Evolutionary conservation across 805 yeast genomes (phyloP), one percentile per base, ranked within the genome.

Genomic region (Barnettozyma vustinii): DNA sequence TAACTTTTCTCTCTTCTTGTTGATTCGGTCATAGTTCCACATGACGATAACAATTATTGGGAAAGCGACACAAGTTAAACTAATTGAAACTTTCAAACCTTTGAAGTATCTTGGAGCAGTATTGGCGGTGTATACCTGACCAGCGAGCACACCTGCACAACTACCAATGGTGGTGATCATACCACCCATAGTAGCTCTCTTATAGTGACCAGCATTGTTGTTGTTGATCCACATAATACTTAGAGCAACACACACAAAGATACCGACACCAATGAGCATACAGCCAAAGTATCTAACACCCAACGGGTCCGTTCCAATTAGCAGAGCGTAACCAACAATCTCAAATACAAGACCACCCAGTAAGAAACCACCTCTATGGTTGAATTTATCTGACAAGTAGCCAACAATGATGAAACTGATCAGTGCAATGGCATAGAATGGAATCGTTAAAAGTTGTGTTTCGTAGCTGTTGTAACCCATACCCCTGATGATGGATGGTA

Each of bases 401-500:
- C 67, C 68, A 27, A 62, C 67, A 9, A 53, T 40, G 12, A 70
- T 54, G 30, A 68, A 62, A 27, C 62, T 56, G 4, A 65, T 48
- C 5, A 69, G 59, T 2, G 73, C 72, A 20, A 63, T 60, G 12
- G 64, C 61, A 54, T 73, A 74, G 26, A 71, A 63, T 9, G 79
- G 79, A 19, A 73, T 72, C 0, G 77, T 67, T 62, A 75, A 51
- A 12, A 73, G 64, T 56, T 75, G 78, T 0, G 77, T 70, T 18
- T 56, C 60, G 27, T 69, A 64, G 25, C 65, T 61, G 40, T 71
- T 57, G 57, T 72, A 74, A 1, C 79, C 79, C 62, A 75, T 62
- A 46, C 63, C 66, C 42, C 59, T 68, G 50, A 75, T 67, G 50
- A 75, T 70, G 4, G 77, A 67, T 9, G 79, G 79, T 30, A 75